Percentiles rank a stretch among this genome's conserved stretches.
These are phyloP conservation scores for Scytalidium sp. DNA, from an alignment of 2,329 filamentous ascomycete species.

Conservation along the genomic window DNA sequence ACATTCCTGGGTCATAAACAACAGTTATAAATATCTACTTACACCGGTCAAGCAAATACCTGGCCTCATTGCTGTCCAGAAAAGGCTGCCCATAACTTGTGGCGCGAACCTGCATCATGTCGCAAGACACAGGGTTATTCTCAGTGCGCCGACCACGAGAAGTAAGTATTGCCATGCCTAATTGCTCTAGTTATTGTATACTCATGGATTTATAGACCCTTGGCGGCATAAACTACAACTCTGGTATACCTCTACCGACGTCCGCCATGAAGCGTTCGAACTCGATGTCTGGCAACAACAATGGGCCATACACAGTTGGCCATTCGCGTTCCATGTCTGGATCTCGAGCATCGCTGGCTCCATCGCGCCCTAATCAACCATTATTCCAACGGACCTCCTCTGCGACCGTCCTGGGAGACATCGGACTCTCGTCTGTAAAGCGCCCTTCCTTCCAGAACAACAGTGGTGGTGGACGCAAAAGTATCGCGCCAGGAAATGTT, in stretches of 20 bases:
- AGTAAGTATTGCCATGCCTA: constrained; percentile 48
- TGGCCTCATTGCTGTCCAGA: neutral
- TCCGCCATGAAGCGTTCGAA: constrained; percentile 94
- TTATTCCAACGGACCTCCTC: constrained; percentile 84
- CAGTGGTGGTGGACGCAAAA: constrained; percentile 52
- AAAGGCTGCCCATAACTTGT: neutral
- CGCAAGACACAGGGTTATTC: constrained; percentile 84
- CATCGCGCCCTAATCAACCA: constrained; percentile 79
- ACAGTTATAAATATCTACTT: neutral
- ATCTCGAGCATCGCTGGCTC: constrained; percentile 80
- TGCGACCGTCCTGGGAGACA: constrained; percentile 74
- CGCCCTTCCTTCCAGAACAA: constrained; percentile 75
- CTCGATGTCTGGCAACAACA: constrained; percentile 66
- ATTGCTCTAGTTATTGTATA: neutral
- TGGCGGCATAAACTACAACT: constrained; percentile 77
- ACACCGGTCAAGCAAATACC: neutral
- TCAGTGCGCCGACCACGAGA: constrained; percentile 90
- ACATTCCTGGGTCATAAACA: constrained; percentile 3
- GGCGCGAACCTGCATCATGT: constrained; percentile 54
- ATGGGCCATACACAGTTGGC: constrained; percentile 61
- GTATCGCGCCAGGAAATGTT: constrained; percentile 41
- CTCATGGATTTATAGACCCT: constrained; percentile 62
- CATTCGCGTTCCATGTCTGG: constrained; percentile 82
- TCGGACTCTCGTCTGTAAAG: constrained; percentile 80
- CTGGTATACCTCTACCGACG: constrained; percentile 82